Evolutionary conservation across 768 basidiomycete genomes (phyloP), one percentile per base, ranked within the genome.

Genomic region (Inosperma sp.): DNA sequence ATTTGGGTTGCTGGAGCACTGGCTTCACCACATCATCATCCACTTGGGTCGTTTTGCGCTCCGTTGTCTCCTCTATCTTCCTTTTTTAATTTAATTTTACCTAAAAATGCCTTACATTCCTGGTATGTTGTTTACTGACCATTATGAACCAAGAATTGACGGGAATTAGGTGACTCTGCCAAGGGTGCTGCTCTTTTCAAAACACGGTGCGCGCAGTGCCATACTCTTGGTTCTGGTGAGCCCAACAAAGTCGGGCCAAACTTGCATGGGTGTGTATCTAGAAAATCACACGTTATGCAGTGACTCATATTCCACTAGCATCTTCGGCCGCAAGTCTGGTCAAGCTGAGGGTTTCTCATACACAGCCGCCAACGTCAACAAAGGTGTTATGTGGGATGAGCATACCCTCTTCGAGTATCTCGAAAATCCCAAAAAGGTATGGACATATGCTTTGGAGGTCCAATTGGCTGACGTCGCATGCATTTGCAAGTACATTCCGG

Each of bases 131-230:
- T 12, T 7, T 26, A 7, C 2, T 33, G 14, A 26, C 21, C 19
- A 29, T 2, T 2, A n/a, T 2, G 25, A n/a, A 44, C 49, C 33
- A 42, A 21, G 35, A 44, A 21, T 41, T 23, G 39, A 34, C 27
- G 23, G 46, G 40, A 5, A 34, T 9, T 59, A 70, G 94, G 94
- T 83, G 90, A 96, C 75, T 69, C 86, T 64, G 62, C 62, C 50
- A 96, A 94, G 80, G 94, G 94, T 72, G 93, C 94, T 66, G 74
- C 77, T 65, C 86, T 96, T 69, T 97, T 97, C 86, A 95, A 93
- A 78, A 93, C 93, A 54, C 88, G 93, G 51, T 93, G 89, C 63
- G 85, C 87, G 34, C 92, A 96, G 67, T 97, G 94, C 74, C 94
- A 97, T 70, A 96, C 91, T 56, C 69, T 88, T 56, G 88, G 73